These are phyloP conservation scores for Arabidopsis lyrata DNA, from an alignment of 441 rosid genomes.

Conservation along the genomic window DNA sequence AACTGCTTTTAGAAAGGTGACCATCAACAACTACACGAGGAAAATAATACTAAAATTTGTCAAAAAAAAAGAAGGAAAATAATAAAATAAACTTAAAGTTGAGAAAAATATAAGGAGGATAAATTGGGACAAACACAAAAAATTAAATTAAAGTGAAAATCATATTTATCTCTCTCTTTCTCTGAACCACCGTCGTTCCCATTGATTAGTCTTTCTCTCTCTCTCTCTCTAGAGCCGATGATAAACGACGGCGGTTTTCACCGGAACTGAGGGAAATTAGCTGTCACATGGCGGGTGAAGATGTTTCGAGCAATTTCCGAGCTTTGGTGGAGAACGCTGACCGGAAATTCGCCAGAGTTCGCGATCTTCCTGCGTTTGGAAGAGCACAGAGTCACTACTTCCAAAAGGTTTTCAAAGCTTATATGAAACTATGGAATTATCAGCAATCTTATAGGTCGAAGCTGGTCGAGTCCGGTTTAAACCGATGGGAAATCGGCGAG, in stretches of 20 bases:
- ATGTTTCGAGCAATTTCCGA: conserved; percentile 62
- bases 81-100: neutral
- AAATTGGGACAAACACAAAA: neutral
- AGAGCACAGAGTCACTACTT: conserved; percentile 66
- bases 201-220: conserved; percentile 17
- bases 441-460: conserved; percentile 80
- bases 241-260: conserved; percentile 39
- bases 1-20: conserved; percentile 37
- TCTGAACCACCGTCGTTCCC: conserved; percentile 41
- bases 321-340: conserved; percentile 86
- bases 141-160: conserved; percentile 6
- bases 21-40: conserved; percentile 4
- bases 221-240: conserved; percentile 44
- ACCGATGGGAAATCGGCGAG: conserved; percentile 98
- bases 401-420: conserved; percentile 88
- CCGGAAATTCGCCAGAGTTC: conserved; percentile 81
- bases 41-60: neutral
- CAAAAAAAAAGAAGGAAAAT: neutral
- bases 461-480: conserved; percentile 75
- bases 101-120: neutral
- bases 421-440: conserved; percentile 93
- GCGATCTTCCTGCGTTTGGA: conserved; percentile 80
- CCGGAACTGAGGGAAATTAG: conserved; percentile 35
- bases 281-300: conserved; percentile 52
- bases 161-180: conserved; percentile 15